phyloP scores from a whole-genome alignment of 495 filamentous ascomycete genomes.

The Penicillium nucicola region DNA sequence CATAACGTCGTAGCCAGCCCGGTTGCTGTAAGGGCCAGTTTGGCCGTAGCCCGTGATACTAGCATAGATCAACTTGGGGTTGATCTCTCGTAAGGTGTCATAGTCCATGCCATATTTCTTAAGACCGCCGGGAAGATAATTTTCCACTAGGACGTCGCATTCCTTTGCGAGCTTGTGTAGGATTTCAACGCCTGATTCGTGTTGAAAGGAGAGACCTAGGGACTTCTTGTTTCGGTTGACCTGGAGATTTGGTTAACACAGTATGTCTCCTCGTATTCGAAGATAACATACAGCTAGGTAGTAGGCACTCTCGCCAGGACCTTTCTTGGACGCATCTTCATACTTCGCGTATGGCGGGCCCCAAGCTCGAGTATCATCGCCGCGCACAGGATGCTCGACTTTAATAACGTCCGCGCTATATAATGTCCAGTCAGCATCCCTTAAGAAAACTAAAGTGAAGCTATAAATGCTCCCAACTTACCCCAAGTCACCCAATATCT shows the following conservation, averaged over 20 bases:
- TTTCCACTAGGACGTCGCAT: conserved; percentile 93
- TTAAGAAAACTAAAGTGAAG: not conserved
- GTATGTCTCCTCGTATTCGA: not conserved
- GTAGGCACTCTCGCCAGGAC: conserved; percentile 91
- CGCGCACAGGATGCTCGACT: conserved; percentile 85
- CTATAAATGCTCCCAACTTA: conserved; percentile 38
- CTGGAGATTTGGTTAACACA: conserved; percentile 36
- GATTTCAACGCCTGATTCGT: conserved; percentile 76
- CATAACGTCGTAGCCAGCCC: conserved; percentile 98
- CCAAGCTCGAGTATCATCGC: conserved; percentile 96
- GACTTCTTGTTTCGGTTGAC: conserved; percentile 98
- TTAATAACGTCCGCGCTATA: conserved; percentile 92
- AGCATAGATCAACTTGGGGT: conserved; percentile 69
- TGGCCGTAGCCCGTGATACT: conserved; percentile 81
- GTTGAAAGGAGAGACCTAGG: conserved; percentile 83
- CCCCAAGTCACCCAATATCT: conserved; percentile 96
- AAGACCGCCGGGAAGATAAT: conserved; percentile 89
- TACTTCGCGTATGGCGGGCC: conserved; percentile 91
- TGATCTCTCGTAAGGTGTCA: conserved; percentile 70
- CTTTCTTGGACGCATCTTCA: conserved; percentile 54
- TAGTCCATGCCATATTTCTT: conserved; percentile 91
- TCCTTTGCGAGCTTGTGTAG: conserved; percentile 78
- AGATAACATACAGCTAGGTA: conserved; percentile 69
- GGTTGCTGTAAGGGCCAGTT: conserved; percentile 82
- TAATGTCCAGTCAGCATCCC: not conserved